These are phyloP conservation scores for Auriscalpium orientale DNA, from an alignment of 768 basidiomycete species.

Conservation along the genomic window DNA sequence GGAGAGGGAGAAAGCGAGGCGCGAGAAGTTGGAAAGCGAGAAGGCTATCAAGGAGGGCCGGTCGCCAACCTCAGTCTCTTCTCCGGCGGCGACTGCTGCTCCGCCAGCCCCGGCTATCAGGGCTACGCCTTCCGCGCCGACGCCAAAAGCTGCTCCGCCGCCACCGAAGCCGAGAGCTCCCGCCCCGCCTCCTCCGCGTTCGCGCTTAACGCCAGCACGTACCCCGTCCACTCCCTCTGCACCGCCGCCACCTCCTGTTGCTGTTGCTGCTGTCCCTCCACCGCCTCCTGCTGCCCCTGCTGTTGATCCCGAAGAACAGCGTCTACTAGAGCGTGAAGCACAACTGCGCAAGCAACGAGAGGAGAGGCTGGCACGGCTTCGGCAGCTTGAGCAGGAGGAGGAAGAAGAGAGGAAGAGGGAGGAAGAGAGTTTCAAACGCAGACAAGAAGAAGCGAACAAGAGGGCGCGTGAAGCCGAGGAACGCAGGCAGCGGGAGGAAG, in stretches of 20 bases:
- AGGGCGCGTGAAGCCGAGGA: neutral
- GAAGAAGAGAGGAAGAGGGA: slow-evolving; percentile 45
- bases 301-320: slow-evolving; percentile 74
- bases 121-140: slow-evolving; percentile 16
- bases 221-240: slow-evolving; percentile 23
- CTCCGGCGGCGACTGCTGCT: slow-evolving; percentile 21
- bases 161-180: slow-evolving; percentile 27
- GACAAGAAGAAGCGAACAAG: slow-evolving; percentile 6
- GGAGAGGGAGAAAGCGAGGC: slow-evolving; percentile 66
- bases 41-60: slow-evolving; percentile 50
- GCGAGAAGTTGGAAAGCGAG: slow-evolving; percentile 69
- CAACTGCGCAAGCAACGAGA: slow-evolving; percentile 65
- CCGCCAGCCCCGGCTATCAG: slow-evolving; percentile 32
- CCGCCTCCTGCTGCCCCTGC: slow-evolving; percentile 33
- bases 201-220: slow-evolving; percentile 24
- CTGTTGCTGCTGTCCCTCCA: slow-evolving; percentile 32
- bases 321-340: slow-evolving; percentile 60
- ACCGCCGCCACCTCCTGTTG: slow-evolving; percentile 28
- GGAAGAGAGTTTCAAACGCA: slow-evolving; percentile 20
- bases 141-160: slow-evolving; percentile 28
- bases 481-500: neutral
- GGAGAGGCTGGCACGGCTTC: slow-evolving; percentile 61
- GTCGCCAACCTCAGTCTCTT: slow-evolving; percentile 27
- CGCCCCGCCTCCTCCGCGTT: slow-evolving; percentile 33
- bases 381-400: slow-evolving; percentile 64